Conservation (phyloP, 257 asterid species). For the Fraxinus cuspidata region DNA sequence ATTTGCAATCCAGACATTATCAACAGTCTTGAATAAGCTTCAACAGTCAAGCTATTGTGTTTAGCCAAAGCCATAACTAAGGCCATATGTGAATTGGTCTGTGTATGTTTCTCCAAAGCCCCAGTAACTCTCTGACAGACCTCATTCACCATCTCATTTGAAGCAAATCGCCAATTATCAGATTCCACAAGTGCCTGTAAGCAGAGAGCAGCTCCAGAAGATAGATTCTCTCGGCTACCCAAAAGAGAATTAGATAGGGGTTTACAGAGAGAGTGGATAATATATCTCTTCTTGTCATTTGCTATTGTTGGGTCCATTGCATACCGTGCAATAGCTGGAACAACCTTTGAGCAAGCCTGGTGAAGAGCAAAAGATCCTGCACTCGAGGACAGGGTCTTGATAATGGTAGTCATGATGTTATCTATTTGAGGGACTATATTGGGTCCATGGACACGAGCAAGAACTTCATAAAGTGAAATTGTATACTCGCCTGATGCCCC, state of each 20-base stretch:
- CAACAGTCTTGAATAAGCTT: constrained; percentile 83
- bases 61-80: constrained; percentile 81
- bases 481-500: constrained; percentile 79
- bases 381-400: constrained; percentile 72
- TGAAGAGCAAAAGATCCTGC: constrained; percentile 95
- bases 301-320: constrained; percentile 81
- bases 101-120: constrained; percentile 78
- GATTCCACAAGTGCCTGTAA: constrained; percentile 83
- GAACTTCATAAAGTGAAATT: constrained; percentile 84
- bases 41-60: constrained; percentile 74
- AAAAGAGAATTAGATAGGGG: constrained; percentile 87
- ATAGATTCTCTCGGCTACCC: constrained; percentile 73
- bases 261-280: constrained; percentile 66
- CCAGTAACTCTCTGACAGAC: constrained; percentile 90
- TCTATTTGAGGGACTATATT: constrained; percentile 77
- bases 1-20: constrained; percentile 61
- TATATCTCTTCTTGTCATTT: constrained; percentile 62
- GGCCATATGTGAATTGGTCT: constrained; percentile 78
- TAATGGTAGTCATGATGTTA: constrained; percentile 74
- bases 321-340: constrained; percentile 85
- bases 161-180: constrained; percentile 90
- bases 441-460: constrained; percentile 87
- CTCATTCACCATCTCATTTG: constrained; percentile 79
- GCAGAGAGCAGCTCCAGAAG: constrained; percentile 95
- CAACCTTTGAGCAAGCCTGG: constrained; percentile 96